These are phyloP conservation scores for Rhizopogon salebrosus DNA, from an alignment of 768 basidiomycete genomes.

Conservation along the genomic window DNA sequence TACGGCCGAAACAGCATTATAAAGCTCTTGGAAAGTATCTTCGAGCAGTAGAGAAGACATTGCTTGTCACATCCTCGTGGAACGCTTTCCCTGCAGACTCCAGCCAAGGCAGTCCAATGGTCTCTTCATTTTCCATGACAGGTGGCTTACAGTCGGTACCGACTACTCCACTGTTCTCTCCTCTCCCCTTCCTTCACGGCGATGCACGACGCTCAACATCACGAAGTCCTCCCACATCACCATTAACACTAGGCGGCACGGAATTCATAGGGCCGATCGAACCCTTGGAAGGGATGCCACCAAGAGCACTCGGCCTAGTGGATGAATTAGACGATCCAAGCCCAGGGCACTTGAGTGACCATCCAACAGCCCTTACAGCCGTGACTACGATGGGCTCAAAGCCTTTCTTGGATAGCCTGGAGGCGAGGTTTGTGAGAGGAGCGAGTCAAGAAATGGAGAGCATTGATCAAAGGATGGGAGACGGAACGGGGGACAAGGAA, in stretches of 20 bases:
- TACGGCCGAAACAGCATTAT: constrained; percentile 68
- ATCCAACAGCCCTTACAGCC: constrained; percentile 63
- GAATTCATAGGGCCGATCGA: constrained; percentile 30
- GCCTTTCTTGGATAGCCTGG: constrained; percentile 53
- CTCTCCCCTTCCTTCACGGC: constrained; percentile 82
- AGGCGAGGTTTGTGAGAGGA: constrained; percentile 59
- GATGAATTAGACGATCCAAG: constrained; percentile 83
- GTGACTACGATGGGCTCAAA: constrained; percentile 47
- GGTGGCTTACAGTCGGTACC: constrained; percentile 52
- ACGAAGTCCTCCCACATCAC: constrained; percentile 74
- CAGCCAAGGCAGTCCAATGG: constrained; percentile 23
- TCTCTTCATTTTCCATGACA: constrained; percentile 34
- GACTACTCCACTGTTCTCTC: constrained; percentile 79
- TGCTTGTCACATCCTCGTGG: constrained; percentile 80
- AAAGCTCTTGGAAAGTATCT: constrained; percentile 80
- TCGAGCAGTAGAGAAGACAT: constrained; percentile 76
- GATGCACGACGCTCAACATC: constrained; percentile 79
- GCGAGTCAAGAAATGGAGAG: constrained; percentile 22
- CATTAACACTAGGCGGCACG: constrained; percentile 45
- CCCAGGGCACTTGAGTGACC: constrained; percentile 81
- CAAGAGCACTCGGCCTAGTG: constrained; percentile 67
- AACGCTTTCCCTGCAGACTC: constrained; percentile 56
- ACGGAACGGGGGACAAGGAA: constrained; percentile 44
- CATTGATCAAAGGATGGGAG: constrained; percentile 36
- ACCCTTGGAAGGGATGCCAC: constrained; percentile 27